Base-by-base conservation (phyloP, 805 yeast genomes). In the Yarrowia alimentaria region DNA sequence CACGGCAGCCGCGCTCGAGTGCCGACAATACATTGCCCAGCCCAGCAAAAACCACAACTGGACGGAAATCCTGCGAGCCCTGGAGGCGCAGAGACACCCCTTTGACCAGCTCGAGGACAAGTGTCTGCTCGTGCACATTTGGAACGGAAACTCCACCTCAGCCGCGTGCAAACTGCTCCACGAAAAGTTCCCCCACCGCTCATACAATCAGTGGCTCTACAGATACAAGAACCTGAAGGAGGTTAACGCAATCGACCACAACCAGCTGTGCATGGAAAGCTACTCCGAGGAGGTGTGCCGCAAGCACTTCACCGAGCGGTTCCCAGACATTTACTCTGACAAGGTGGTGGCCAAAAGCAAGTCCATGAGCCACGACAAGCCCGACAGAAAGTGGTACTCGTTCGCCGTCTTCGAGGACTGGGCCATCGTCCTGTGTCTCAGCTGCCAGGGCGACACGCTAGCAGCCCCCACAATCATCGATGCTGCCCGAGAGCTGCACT, bases 361-460 rank as follows among this genome's bases (percentile, higher is more conserved):
- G 18, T 40, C 33, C 4, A 11, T 40, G 25, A 26, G 33, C n/a
- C 47, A 40, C 11, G 47, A 40, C 47, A 40, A 40, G n/a, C 47
- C 47, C 19, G 47, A 40, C 47, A n/a, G 47, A 10, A 40, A 40
- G n/a, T 40, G 47, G 47, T 40, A 40, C 25, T 40, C 47, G 18
- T 40, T 40, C 19, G 47, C 47, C 4, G 33, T 40, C 14, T 40
- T 40, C 17, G 50, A 43, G n/a, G 37, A 30, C 37, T 43, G 50
- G 50, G 50, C 50, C n/a, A 43, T 43, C 12, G 35, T 31, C 4
- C 18, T 43, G 22, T 43, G 50, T 30, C 24, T 43, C 17, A 18
- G 28, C n/a, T 20, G 31, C 21, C 50, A 43, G 21, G 37, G 37
- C 14, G 20, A 29, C n/a, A 30, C 50, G n/a, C n/a, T n/a, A n/a